Base-by-base conservation (phyloP, 176 grass and related monocot species). In the Zoysia pacifica region DNA sequence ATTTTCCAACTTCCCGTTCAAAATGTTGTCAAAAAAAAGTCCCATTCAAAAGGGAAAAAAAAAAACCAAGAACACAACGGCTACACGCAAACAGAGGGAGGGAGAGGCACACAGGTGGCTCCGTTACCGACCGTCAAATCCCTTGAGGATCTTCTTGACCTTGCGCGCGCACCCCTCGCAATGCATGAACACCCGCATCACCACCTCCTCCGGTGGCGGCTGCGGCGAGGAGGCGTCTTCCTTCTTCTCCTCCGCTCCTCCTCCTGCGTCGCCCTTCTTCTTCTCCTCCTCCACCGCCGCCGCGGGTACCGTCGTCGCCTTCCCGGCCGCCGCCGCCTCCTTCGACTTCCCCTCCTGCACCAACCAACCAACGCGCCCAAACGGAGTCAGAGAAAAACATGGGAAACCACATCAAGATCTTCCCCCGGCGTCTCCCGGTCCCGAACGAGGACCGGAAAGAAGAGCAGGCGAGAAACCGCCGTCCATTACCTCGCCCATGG, bases 81-180 rank as follows among this genome's bases (percentile, higher is more conserved):
- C 48, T 36, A 35, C 3, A 39, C 6, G 16, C 3, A 48, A 11
- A 28, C 19, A 16, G 35, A 28, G 28, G 28, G 28, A 28, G 28
- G 28, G 28, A 47, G 13, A 58, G 14, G 59, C 9, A 11, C 66
- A 1, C 0, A 65, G 11, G 11, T 9, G 9, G 36, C 35, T 37
- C 14, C 69, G 8, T 86, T 91, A 82, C 85, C 89, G 66, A 28
- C 28, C 89, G 66, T 81, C 78, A 67, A 88, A 91, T 40, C 85
- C 85, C 69, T 53, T 81, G 49, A 88, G 79, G 69, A 59, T 74
- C 73, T 76, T 76, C 60, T 81, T 80, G 77, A 91, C 85, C 74
- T 88, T 91, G 67, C 89, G 82, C 45, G 85, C 82, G 19, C 89
- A 91, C 0, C 85, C 89, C 73, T 82, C 73, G 81, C 89, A 91